phyloP scores from a whole-genome alignment of 1,284 basidiomycete genomes.

The Gomphus bonarii region DNA sequence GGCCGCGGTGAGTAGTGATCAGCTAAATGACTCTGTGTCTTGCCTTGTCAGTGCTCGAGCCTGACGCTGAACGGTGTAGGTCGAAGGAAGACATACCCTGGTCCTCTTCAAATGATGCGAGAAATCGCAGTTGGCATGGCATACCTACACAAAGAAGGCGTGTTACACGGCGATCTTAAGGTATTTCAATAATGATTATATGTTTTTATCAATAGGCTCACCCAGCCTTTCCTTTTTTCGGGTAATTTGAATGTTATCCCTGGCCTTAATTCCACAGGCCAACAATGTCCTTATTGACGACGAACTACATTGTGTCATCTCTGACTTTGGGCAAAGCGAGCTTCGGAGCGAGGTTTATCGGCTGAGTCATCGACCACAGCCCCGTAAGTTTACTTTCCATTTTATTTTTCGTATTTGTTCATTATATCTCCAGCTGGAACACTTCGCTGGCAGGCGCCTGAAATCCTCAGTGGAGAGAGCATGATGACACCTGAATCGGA shows the following conservation, averaged over 20 bases:
- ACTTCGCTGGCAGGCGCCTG: constrained; percentile 65
- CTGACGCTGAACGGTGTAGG: constrained; percentile 8
- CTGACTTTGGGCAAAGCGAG: constrained; percentile 72
- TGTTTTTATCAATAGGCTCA: background rate
- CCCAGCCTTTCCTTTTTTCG: background rate
- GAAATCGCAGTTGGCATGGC: constrained; percentile 71
- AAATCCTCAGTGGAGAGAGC: constrained; percentile 45
- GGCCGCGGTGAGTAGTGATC: background rate
- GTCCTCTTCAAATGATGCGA: constrained; percentile 48
- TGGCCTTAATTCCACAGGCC: constrained; percentile 30
- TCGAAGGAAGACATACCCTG: constrained; percentile 15
- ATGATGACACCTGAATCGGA: constrained; percentile 50
- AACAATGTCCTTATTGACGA: constrained; percentile 68
- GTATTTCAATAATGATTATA: constrained; percentile 23
- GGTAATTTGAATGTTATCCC: background rate
- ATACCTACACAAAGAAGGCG: constrained; percentile 53
- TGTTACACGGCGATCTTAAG: constrained; percentile 70
- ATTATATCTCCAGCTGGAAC: constrained; percentile 35
- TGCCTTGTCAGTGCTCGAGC: background rate
- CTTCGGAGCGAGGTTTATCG: constrained; percentile 61
- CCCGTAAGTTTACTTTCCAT: constrained; percentile 35
- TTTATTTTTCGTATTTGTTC: background rate
- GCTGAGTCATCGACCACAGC: constrained; percentile 39
- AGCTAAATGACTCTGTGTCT: background rate
- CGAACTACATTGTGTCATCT: constrained; percentile 52